Conservation (phyloP, 202 grass and related monocot genomes). For the Zoysia matrella region DNA sequence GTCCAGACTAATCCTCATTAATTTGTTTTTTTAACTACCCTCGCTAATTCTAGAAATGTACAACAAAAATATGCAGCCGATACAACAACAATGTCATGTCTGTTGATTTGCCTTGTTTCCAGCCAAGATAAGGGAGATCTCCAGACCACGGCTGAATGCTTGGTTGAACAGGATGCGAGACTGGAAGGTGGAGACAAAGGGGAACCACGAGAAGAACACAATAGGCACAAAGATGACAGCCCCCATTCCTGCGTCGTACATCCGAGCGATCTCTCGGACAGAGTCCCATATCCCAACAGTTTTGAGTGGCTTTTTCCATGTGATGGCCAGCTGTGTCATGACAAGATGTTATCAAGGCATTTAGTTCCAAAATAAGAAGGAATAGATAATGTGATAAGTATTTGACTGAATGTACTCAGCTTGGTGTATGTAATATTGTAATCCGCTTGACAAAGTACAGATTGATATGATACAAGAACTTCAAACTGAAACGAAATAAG, state of each 20-base stretch:
- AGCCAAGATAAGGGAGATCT: conserved; percentile 94
- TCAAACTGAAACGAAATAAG: conserved; percentile 12
- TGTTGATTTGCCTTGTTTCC: conserved; percentile 92
- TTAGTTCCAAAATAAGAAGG: neutral
- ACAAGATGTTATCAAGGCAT: conserved; percentile 15
- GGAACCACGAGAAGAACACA: conserved; percentile 94
- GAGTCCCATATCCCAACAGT: conserved; percentile 64
- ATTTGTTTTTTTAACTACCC: neutral
- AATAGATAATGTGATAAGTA: neutral
- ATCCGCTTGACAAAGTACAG: neutral
- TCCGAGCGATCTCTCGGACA: conserved; percentile 78
- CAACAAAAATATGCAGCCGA: neutral
- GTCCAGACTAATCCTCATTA: neutral
- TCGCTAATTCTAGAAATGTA: neutral
- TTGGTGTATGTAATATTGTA: neutral
- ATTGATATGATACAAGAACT: conserved; percentile 4
- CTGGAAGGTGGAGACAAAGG: conserved; percentile 98
- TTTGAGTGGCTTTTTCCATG: conserved; percentile 64
- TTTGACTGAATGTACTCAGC: neutral
- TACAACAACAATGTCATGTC: neutral
- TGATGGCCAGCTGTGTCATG: conserved; percentile 65
- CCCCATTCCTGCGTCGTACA: conserved; percentile 96
- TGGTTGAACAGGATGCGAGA: conserved; percentile 89
- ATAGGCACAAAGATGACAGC: conserved; percentile 81
- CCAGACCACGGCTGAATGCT: conserved; percentile 91